A percentile compares a stretch with the other conserved stretches of the same genome.
These are phyloP conservation scores for Dryas alaskensis DNA, from an alignment of 306 rosid genomes.

Conservation along the genomic window DNA sequence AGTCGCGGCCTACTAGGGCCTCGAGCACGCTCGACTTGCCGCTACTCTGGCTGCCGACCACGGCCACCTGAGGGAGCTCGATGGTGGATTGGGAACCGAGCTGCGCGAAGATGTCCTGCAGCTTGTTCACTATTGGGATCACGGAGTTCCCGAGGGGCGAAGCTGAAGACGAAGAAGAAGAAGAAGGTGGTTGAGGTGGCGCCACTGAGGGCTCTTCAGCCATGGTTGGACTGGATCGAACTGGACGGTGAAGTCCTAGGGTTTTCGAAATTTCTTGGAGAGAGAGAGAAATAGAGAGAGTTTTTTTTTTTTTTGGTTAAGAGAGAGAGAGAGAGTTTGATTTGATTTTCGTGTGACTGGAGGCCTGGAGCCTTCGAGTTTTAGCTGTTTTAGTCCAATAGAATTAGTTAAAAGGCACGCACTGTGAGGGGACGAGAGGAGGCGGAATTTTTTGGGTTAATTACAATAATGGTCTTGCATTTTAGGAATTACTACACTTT, in stretches of 20 bases:
- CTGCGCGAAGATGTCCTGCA: constrained; percentile 91
- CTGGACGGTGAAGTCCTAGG: constrained; percentile 39
- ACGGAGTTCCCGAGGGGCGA: constrained; percentile 79
- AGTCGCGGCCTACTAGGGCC: constrained; percentile 94
- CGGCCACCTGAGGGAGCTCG: constrained; percentile 97
- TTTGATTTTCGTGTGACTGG: constrained; percentile 8
- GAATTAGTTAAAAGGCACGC: neutral
- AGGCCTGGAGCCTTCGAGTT: neutral
- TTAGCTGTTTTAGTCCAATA: neutral
- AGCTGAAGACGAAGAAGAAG: constrained; percentile 36
- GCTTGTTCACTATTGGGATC: constrained; percentile 86
- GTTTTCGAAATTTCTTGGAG: constrained; percentile 29
- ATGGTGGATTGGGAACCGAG: constrained; percentile 87
- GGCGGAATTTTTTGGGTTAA: neutral
- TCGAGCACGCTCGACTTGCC: constrained; percentile 99
- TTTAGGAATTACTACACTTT: no score
- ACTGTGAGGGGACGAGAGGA: neutral
- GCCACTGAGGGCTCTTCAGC: constrained; percentile 61
- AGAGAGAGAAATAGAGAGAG: constrained; percentile 3
- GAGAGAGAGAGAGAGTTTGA: neutral
- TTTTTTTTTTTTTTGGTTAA: no score
- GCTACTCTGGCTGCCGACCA: constrained; percentile 97
- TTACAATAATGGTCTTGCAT: no score
- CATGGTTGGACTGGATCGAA: constrained; percentile 49
- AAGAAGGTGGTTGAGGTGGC: constrained; percentile 25